Evolutionary conservation across 1,284 basidiomycete species (phyloP).

Genomic region (Pholiota adiposa): DNA sequence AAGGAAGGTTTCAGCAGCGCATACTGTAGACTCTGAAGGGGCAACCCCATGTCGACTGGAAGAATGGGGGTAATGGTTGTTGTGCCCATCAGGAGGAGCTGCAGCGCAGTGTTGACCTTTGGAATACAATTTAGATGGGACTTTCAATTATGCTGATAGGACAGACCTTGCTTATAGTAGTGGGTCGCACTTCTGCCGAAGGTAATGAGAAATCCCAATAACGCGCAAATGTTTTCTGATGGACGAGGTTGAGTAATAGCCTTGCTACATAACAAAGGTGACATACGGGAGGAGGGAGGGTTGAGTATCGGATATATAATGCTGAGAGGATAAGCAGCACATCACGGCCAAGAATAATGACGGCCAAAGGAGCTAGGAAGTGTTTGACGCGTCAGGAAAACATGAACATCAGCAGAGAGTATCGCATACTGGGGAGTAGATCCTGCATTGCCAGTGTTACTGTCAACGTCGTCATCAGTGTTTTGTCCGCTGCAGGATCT

Average conservation of each 20-base stretch:
- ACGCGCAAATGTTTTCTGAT: slow-evolving; percentile 85
- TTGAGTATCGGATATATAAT: slow-evolving; percentile 93
- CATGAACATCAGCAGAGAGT: not conserved
- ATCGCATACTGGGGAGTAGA: slow-evolving; percentile 77
- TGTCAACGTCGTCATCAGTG: slow-evolving; percentile 93
- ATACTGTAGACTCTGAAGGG: slow-evolving; percentile 56
- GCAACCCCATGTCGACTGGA: slow-evolving; percentile 59
- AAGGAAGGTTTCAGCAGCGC: slow-evolving; percentile 21
- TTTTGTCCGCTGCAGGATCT: slow-evolving; percentile 97
- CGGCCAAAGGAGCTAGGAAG: slow-evolving; percentile 76
- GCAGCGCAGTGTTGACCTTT: slow-evolving; percentile 91
- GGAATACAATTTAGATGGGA: not conserved
- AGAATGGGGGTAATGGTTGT: slow-evolving; percentile 87
- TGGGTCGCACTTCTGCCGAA: slow-evolving; percentile 92
- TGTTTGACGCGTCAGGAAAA: slow-evolving; percentile 5
- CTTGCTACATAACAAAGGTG: not conserved
- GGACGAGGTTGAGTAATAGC: not conserved
- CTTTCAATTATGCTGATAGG: too few species aligned
- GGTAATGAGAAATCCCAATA: slow-evolving; percentile 98
- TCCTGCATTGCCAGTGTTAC: slow-evolving; percentile 84
- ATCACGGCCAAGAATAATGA: slow-evolving; percentile 90
- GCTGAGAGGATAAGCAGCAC: slow-evolving; percentile 87
- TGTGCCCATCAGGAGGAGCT: slow-evolving; percentile 87
- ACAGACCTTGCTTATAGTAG: slow-evolving; percentile 84
- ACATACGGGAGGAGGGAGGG: slow-evolving; percentile 84